These are phyloP conservation scores for Melampsora abietis-canadensis DNA, from an alignment of 1,284 basidiomycete genomes.

Conservation along the genomic window DNA sequence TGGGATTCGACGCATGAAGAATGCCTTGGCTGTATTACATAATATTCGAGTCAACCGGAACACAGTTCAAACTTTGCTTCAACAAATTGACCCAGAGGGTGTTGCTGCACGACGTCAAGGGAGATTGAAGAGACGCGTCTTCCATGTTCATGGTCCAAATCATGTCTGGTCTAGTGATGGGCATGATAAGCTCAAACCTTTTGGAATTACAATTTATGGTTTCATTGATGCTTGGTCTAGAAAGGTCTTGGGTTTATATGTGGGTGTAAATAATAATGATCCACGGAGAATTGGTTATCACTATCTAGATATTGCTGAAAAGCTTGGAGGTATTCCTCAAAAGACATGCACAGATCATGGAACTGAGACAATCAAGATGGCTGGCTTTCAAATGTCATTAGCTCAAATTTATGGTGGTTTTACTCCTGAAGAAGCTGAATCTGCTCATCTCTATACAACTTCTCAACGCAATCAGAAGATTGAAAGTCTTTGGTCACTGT, in stretches of 20 bases:
- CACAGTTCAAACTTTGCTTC: neutral
- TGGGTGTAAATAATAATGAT: slow-evolving; percentile 15
- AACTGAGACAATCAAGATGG: neutral
- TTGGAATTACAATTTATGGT: slow-evolving; percentile 14
- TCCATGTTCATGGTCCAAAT: slow-evolving; percentile 5
- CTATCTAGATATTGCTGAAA: slow-evolving; percentile 9
- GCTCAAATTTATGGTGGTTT: neutral
- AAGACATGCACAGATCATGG: slow-evolving; percentile 12
- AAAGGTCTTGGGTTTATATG: slow-evolving; percentile 12
- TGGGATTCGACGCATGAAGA: neutral
- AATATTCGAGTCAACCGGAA: neutral
- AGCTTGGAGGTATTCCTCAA: neutral
- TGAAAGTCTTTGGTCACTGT: slow-evolving; percentile 7
- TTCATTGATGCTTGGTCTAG: slow-evolving; percentile 17
- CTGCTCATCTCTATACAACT: slow-evolving; percentile 12
- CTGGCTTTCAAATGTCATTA: slow-evolving; percentile 5
- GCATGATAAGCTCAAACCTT: slow-evolving; percentile 6
- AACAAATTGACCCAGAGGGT: slow-evolving; percentile 15
- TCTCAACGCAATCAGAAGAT: slow-evolving; percentile 20
- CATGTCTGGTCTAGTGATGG: slow-evolving; percentile 11
- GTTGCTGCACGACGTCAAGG: neutral
- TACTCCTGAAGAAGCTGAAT: slow-evolving; percentile 1
- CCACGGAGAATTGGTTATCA: slow-evolving; percentile 17
- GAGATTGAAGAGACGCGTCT: slow-evolving; percentile 5
- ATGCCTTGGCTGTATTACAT: neutral